A percentile compares a stretch with the other conserved stretches of the same genome.
Conservation (phyloP, 192 early-diverging fungal genomes). For the Backusella morwellensis region DNA sequence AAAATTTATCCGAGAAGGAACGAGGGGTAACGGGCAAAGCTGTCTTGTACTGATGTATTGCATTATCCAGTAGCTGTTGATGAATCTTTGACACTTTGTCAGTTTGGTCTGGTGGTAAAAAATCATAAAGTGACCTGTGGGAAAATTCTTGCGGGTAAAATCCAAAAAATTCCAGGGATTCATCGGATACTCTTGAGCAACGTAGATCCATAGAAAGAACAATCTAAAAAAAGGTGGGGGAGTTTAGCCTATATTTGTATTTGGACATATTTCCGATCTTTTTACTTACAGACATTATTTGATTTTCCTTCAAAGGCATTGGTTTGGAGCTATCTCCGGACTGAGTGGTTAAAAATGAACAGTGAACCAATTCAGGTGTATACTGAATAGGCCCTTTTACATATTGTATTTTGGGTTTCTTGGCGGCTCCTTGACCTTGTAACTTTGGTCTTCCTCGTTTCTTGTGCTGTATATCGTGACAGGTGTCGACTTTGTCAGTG, state of each 20-base stretch:
- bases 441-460: constrained; percentile 82
- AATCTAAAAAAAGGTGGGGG: constrained; percentile 5
- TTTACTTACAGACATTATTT: constrained; percentile 12
- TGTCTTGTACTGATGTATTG: constrained; percentile 9
- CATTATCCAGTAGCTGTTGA: constrained; percentile 25
- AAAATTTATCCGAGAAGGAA: constrained; percentile 12
- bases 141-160: constrained; percentile 51
- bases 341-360: constrained; percentile 1
- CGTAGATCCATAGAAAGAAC: constrained; percentile 49
- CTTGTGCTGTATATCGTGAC: constrained; percentile 85
- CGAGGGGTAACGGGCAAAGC: constrained; percentile 13
- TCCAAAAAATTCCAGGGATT: constrained; percentile 44
- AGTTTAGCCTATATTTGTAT: constrained; percentile 1
- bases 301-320: background rate
- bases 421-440: background rate
- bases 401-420: background rate
- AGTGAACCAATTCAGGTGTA: background rate
- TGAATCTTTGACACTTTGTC: constrained; percentile 35
- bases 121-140: constrained; percentile 47
- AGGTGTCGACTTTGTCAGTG: constrained; percentile 69
- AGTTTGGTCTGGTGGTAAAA: constrained; percentile 37
- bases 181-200: constrained; percentile 54
- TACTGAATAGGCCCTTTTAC: background rate
- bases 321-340: background rate
- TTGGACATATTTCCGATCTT: background rate